Evolutionary conservation across 2,329 filamentous ascomycete genomes (phyloP).

Genomic region (Sclerotinia borealis): DNA sequence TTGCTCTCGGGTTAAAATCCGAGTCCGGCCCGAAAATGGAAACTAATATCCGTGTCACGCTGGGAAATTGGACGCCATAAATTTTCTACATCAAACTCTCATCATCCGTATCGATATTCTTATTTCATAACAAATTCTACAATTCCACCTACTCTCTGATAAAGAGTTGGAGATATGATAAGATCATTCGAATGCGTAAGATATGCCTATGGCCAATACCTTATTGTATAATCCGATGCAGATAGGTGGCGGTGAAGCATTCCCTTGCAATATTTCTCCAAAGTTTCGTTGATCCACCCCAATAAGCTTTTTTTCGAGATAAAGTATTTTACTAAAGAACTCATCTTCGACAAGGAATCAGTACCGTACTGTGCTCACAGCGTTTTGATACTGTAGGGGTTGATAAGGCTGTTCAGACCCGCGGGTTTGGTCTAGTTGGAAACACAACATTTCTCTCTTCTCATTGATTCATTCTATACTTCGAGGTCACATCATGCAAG

Average conservation of each 20-base stretch:
- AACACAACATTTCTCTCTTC: neutral
- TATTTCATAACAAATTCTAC: too few species aligned
- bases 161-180: too few species aligned
- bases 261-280: neutral
- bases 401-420: neutral
- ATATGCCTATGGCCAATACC: neutral
- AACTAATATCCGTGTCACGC: neutral
- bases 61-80: neutral
- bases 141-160: too few species aligned
- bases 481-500: neutral
- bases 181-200: neutral
- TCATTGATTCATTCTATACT: neutral
- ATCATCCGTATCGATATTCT: too few species aligned
- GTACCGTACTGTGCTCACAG: neutral
- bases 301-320: neutral
- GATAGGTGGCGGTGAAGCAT: neutral
- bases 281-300: neutral
- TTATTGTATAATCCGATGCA: neutral
- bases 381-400: neutral
- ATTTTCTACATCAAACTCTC: too few species aligned
- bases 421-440: neutral
- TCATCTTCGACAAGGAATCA: neutral
- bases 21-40: neutral
- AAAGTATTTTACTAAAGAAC: neutral
- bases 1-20: neutral